A percentile compares a stretch with the other conserved stretches of the same genome.
phyloP scores from a whole-genome alignment of 2,329 filamentous ascomycete genomes.

The Rutstroemia sp. region DNA sequence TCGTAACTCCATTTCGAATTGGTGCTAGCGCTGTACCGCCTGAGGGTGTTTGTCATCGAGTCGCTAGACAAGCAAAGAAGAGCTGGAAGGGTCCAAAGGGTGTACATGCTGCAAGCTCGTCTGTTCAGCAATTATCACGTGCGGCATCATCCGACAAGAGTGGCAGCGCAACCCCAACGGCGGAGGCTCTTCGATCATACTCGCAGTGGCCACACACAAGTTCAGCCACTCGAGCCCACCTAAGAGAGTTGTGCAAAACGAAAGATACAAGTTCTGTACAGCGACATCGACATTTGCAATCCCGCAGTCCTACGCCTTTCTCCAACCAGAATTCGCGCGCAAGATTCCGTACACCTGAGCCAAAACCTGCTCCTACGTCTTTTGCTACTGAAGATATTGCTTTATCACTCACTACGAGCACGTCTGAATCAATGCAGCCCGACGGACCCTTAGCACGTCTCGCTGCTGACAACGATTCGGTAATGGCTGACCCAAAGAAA shows the following conservation, averaged over 20 bases:
- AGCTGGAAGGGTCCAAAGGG: conserved; percentile 57
- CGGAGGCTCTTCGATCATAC: conserved; percentile 38
- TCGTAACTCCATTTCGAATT: conserved; percentile 57
- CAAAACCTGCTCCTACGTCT: conserved; percentile 30
- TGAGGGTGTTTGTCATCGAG: conserved; percentile 55
- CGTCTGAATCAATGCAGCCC: conserved; percentile 57
- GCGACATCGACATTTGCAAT: conserved; percentile 39
- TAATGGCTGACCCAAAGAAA: neutral
- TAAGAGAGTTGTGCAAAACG: conserved; percentile 54
- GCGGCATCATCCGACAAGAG: conserved; percentile 33
- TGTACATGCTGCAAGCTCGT: neutral
- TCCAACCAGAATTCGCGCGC: conserved; percentile 44
- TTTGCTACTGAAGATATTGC: conserved; percentile 57
- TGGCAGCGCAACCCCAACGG: conserved; percentile 49
- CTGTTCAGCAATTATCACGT: conserved; percentile 11
- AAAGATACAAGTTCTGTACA: conserved; percentile 39
- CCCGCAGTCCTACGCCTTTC: conserved; percentile 49
- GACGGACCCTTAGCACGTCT: conserved; percentile 54
- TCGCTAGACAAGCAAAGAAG: conserved; percentile 57
- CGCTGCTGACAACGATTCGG: conserved; percentile 29
- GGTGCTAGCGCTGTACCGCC: conserved; percentile 58
- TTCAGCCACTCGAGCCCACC: conserved; percentile 52
- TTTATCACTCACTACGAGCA: conserved; percentile 55
- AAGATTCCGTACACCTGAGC: conserved; percentile 40
- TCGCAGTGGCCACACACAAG: conserved; percentile 58